Conservation (phyloP, 495 filamentous ascomycete genomes). For the Annulohypoxylon stygium region DNA sequence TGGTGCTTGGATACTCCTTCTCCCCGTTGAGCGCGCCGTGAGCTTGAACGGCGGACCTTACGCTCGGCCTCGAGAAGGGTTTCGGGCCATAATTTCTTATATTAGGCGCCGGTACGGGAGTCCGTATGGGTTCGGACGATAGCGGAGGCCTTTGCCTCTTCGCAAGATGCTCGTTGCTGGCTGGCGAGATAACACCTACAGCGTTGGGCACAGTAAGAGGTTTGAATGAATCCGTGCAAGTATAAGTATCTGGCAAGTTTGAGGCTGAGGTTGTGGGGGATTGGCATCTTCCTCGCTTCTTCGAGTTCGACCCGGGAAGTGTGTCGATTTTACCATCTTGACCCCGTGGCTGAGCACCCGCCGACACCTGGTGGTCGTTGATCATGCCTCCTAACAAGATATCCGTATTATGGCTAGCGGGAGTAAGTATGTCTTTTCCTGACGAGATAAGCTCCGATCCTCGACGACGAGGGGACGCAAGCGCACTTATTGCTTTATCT, state of each 20-base stretch:
- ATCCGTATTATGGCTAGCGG: background rate
- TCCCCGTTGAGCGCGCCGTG: background rate
- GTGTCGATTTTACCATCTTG: background rate
- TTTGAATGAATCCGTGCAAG: background rate
- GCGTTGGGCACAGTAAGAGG: background rate
- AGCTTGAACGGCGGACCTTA: too few relatives aligned
- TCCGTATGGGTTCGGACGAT: background rate
- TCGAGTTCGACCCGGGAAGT: background rate
- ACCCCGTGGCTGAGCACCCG: background rate
- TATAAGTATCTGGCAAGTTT: background rate
- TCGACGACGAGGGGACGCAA: background rate
- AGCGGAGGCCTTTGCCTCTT: conserved; percentile 10
- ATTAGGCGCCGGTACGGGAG: background rate
- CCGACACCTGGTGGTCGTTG: background rate
- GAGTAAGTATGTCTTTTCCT: background rate
- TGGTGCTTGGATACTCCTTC: background rate
- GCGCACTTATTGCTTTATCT: background rate
- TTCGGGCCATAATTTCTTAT: background rate
- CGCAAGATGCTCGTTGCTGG: background rate
- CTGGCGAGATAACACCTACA: background rate
- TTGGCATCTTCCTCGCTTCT: conserved; percentile 19
- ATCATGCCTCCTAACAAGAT: background rate
- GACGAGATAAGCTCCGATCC: background rate
- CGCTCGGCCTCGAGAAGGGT: background rate
- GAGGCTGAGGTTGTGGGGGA: background rate